These are phyloP conservation scores for Lepiota venenata DNA, from an alignment of 768 basidiomycete genomes.

Conservation along the genomic window DNA sequence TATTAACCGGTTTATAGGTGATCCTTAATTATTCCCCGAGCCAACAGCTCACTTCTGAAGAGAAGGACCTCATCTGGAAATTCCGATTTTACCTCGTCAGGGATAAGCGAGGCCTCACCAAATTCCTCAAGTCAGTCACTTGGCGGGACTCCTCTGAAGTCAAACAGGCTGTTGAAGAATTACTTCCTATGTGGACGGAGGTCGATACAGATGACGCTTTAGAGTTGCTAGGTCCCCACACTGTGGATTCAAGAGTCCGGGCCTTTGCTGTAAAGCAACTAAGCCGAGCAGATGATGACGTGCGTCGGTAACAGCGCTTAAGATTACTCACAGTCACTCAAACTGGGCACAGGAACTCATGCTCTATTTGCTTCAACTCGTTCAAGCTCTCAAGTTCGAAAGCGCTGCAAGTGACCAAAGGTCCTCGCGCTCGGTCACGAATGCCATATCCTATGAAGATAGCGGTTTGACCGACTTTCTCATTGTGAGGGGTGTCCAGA, in stretches of 20 bases:
- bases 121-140: conserved; percentile 96
- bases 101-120: conserved; percentile 92
- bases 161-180: conserved; percentile 95
- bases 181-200: conserved; percentile 95
- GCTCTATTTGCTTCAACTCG: conserved; percentile 91
- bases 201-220: conserved; percentile 96
- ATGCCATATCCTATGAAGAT: conserved; percentile 83
- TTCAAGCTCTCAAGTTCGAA: conserved; percentile 98
- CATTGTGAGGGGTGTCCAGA: conserved; percentile 78
- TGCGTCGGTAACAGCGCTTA: conserved; percentile 29
- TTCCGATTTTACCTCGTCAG: conserved; percentile 96
- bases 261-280: conserved; percentile 94
- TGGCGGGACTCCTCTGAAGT: conserved; percentile 97
- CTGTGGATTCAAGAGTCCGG: conserved; percentile 87
- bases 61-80: conserved; percentile 97
- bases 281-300: conserved; percentile 91
- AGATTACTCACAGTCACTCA: conserved; percentile 1
- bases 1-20: conserved; percentile 43
- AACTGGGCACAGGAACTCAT: conserved; percentile 69
- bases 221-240: conserved; percentile 88
- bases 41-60: conserved; percentile 79
- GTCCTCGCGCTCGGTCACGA: conserved; percentile 67
- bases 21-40: conserved; percentile 92
- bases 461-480: conserved; percentile 93
- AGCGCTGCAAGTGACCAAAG: conserved; percentile 74